Evolutionary conservation across 1,284 basidiomycete genomes (phyloP), one percentile per base, ranked within the genome.

Genomic region (Pseudozyma hubeiensis): DNA sequence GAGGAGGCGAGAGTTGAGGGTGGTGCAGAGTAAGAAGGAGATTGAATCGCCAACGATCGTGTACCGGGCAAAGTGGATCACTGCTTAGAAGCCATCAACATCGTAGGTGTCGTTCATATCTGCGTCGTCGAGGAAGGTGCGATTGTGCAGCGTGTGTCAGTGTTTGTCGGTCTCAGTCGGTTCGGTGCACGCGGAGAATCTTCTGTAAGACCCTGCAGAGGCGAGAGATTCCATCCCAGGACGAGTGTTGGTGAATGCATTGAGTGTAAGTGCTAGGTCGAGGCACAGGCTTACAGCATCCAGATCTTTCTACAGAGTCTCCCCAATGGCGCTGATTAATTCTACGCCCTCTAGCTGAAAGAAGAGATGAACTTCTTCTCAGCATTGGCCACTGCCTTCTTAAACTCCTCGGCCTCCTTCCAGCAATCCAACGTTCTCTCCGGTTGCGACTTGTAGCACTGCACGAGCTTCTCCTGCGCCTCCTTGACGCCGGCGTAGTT

Each of bases 401-500:
- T 93, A 86, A 94, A 94, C 19, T 87, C 87, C n/a, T 86, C 85
- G 5, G 92, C 91, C 79, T 92, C 89, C 66, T 86, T 87, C 90
- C 90, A 92, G 84, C 92, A 94, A 73, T 93, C 89, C 44, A 94
- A 85, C 24, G 92, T 87, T 6, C 87, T 88, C 0, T 85, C 85
- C 6, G 86, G 83, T 78, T 92, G 88, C 66, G 86, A 91, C 92
- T 85, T 88, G 86, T 93, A 93, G 84, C 92, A 94, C 46, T 88
- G 86, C 5, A 90, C 86, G 34, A 93, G 87, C 24, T 88, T 89
- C 67, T 89, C 88, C 37, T 89, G 87, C 40, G 87, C 87, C 33
- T 86, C 86, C 80, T 89, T 89, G 13, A 91, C 88, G 43, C 87
- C 87, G 2, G 89, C 87, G 60, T 88, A 88, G 56, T 89, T 88